Evolutionary conservation across 495 filamentous ascomycete species (phyloP).

Genomic region (Penicillium coffeae): DNA sequence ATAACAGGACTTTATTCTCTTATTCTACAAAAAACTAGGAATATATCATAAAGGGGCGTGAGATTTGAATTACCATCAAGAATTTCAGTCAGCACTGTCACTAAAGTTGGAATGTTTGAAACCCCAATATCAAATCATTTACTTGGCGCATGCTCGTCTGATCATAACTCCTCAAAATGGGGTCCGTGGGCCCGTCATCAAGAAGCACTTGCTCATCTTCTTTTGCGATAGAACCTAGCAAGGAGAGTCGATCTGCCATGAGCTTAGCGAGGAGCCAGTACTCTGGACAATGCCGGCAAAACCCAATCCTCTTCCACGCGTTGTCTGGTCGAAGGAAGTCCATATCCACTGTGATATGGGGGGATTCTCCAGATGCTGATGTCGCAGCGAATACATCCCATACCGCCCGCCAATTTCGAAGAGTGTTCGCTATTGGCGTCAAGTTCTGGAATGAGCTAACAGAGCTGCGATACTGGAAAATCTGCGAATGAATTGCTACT

Average conservation of each 20-base stretch:
- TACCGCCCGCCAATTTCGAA: background rate
- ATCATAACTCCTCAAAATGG: background rate
- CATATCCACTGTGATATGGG: background rate
- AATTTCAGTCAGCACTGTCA: too few species aligned
- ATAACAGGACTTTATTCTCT: too few species aligned
- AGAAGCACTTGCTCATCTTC: background rate
- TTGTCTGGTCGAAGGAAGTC: background rate
- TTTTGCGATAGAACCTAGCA: background rate
- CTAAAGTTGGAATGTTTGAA: background rate
- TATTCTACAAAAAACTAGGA: too few species aligned
- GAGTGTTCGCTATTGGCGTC: background rate
- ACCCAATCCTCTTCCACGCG: background rate
- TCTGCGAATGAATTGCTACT: background rate
- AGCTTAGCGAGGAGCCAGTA: background rate
- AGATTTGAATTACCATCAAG: too few species aligned
- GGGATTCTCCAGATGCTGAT: background rate
- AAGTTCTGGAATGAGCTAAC: background rate
- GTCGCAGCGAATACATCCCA: background rate
- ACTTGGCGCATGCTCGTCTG: conserved; percentile 24
- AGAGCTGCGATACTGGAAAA: background rate
- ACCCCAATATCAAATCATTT: conserved; percentile 30
- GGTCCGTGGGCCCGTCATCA: background rate
- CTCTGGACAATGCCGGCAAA: background rate
- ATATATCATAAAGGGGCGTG: too few species aligned
- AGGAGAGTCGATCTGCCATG: background rate